Conservation (phyloP, 108 stramenopile species). For the Conticribra guillardii region DNA sequence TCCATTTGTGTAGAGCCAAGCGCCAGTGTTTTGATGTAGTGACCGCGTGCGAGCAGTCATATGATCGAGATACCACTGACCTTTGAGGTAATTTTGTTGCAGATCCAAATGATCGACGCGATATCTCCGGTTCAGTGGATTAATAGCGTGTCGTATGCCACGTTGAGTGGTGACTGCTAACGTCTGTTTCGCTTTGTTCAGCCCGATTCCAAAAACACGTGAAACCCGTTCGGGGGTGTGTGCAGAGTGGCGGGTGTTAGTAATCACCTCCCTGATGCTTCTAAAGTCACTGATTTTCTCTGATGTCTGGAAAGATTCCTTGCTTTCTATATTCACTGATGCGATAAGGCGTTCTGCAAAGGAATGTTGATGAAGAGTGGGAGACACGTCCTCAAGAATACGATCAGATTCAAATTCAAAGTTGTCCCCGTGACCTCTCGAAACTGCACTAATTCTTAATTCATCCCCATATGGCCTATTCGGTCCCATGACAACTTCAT, state of each 20-base stretch:
- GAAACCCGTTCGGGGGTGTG: neutral
- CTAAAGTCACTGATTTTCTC: too few species aligned
- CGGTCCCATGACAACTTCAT: neutral
- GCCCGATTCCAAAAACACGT: neutral
- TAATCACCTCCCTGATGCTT: neutral
- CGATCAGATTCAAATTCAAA: neutral
- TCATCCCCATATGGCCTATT: too few species aligned
- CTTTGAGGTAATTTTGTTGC: neutral
- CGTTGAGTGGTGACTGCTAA: neutral
- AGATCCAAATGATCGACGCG: neutral
- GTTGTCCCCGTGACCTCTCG: too few species aligned
- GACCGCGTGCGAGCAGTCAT: too few species aligned
- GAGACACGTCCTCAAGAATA: too few species aligned
- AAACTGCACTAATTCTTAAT: too few species aligned
- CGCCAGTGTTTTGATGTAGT: too few species aligned
- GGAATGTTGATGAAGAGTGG: too few species aligned
- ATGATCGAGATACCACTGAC: slow-evolving; percentile 2
- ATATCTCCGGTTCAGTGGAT: neutral
- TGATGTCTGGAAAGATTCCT: too few species aligned
- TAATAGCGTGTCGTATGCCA: neutral
- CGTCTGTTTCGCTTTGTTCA: neutral
- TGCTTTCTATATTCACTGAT: neutral
- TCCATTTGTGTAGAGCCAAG: too few species aligned
- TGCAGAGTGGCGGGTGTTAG: neutral
- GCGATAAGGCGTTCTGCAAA: too few species aligned